These are phyloP conservation scores for Artemisia tridentata DNA, from an alignment of 129 eudicot species.

Conservation along the genomic window DNA sequence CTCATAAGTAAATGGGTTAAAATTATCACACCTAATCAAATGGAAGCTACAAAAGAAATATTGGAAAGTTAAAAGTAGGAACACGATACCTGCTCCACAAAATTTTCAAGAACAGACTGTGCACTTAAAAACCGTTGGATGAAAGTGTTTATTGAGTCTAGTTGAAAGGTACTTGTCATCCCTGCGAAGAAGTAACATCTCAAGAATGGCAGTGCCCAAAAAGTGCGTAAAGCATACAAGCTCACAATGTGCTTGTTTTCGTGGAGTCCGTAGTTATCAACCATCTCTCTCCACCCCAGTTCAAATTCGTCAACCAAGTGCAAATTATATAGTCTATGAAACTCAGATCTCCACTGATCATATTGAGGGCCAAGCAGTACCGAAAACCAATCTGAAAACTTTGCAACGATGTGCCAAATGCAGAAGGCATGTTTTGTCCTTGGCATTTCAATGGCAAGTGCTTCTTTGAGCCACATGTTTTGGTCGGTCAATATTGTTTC, in stretches of 20 bases:
- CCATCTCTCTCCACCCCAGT: slow-evolving; percentile 82
- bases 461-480: slow-evolving; percentile 94
- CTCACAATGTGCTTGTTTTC: slow-evolving; percentile 79
- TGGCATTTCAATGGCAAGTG: slow-evolving; percentile 65
- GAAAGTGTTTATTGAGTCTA: slow-evolving; percentile 60
- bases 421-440: slow-evolving; percentile 79
- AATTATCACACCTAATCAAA: background rate
- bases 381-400: slow-evolving; percentile 85
- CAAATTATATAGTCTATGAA: slow-evolving; percentile 64
- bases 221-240: slow-evolving; percentile 68
- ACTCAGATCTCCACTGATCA: slow-evolving; percentile 77
- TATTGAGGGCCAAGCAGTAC: slow-evolving; percentile 62
- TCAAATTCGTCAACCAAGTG: slow-evolving; percentile 68
- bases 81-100: slow-evolving; percentile 62
- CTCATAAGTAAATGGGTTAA: too few relatives aligned
- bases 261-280: slow-evolving; percentile 55
- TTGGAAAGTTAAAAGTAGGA: background rate
- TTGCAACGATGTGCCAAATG: slow-evolving; percentile 74
- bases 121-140: slow-evolving; percentile 75
- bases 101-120: slow-evolving; percentile 57
- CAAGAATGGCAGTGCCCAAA: slow-evolving; percentile 80
- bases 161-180: slow-evolving; percentile 55
- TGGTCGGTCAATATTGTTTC: slow-evolving; percentile 80
- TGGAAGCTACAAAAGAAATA: background rate
- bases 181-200: slow-evolving; percentile 78